A percentile compares a stretch with the other conserved stretches of the same genome.
Conservation (phyloP, 331 rosid species). For the Saraca asoca region DNA sequence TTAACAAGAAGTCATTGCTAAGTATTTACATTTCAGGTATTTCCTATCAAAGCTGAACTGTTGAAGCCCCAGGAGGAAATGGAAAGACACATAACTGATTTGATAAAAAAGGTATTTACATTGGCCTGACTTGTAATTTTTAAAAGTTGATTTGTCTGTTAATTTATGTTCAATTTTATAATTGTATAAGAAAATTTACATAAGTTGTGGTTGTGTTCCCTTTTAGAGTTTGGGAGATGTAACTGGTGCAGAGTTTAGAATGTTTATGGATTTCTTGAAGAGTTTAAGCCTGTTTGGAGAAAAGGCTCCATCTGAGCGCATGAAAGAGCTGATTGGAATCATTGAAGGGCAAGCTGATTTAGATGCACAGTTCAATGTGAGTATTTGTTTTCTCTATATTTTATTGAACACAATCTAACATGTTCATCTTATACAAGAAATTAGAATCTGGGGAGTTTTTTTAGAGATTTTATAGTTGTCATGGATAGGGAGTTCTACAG, state of each 20-base stretch:
- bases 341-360: conserved; percentile 95
- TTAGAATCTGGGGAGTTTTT: conserved; percentile 1
- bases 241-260: conserved; percentile 79
- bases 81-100: conserved; percentile 95
- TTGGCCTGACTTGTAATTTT: conserved; percentile 28
- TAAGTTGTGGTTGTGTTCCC: conserved; percentile 41
- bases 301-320: conserved; percentile 73
- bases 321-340: conserved; percentile 86
- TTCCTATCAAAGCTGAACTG: conserved; percentile 80
- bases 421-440: conserved; percentile 8
- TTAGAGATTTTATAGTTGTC: background rate
- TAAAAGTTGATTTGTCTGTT: background rate
- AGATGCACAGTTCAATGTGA: conserved; percentile 81
- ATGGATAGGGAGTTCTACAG: background rate
- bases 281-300: conserved; percentile 84
- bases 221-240: conserved; percentile 85
- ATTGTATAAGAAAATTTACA: conserved; percentile 30
- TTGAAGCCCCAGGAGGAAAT: conserved; percentile 92
- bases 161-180: conserved; percentile 10
- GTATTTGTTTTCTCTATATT: conserved; percentile 28
- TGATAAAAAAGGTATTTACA: conserved; percentile 75
- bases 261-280: conserved; percentile 88
- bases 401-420: background rate
- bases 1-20: conserved; percentile 25
- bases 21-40: conserved; percentile 57